Evolutionary conservation across 1,284 basidiomycete species (phyloP).

Genomic region (Coniferiporia sulphurascens): DNA sequence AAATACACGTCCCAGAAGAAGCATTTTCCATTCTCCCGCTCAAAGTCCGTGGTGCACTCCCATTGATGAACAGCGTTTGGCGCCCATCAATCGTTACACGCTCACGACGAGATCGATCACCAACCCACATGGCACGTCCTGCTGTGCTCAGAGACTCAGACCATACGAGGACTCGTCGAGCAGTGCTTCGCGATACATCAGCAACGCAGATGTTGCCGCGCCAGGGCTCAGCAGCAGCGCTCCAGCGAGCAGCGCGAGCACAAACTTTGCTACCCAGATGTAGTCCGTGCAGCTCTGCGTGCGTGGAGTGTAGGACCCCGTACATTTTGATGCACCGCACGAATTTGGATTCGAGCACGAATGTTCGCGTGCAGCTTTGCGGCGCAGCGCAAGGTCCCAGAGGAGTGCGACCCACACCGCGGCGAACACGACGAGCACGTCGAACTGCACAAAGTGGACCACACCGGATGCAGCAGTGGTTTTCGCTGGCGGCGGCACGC

Average conservation of each 20-base stretch:
- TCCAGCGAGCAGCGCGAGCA: background rate
- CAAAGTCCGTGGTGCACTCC: no score
- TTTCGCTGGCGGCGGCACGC: slow-evolving; percentile 11
- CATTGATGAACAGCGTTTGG: no score
- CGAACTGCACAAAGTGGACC: slow-evolving; percentile 18
- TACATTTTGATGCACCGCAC: background rate
- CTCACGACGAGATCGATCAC: no score
- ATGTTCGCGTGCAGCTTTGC: background rate
- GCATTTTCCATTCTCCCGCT: no score
- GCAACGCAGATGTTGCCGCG: slow-evolving; percentile 11
- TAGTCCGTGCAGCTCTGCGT: background rate
- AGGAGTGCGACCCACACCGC: slow-evolving; percentile 16
- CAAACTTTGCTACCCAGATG: slow-evolving; percentile 2
- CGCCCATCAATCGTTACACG: no score
- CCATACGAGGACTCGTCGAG: background rate
- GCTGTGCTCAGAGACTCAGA: no score
- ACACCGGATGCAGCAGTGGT: slow-evolving; percentile 17
- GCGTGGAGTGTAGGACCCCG: background rate
- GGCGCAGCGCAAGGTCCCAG: slow-evolving; percentile 16
- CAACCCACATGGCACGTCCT: no score
- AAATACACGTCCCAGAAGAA: no score
- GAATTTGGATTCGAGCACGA: no score
- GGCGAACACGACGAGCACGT: slow-evolving; percentile 16
- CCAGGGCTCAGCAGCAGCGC: slow-evolving; percentile 12
- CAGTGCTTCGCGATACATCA: slow-evolving; percentile 11